Base-by-base conservation (phyloP, 331 rosid species). In the Arachis monticola region DNA sequence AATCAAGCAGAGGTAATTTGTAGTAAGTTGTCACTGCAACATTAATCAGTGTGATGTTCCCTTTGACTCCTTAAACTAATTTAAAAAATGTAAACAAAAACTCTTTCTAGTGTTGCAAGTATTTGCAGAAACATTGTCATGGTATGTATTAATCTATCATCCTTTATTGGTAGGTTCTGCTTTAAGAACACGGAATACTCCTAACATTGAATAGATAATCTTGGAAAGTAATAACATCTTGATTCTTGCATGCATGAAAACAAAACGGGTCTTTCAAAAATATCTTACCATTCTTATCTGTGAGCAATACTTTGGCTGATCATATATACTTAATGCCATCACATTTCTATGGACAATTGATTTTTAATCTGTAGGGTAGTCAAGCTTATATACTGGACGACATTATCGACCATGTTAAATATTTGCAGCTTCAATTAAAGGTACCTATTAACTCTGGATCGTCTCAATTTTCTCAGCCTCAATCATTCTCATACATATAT, bases 361-460 rank as follows among this genome's bases (percentile, higher is more conserved):
- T 51, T 32, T 85, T 74, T 75, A 44, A 22, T 70, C 32, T 72
- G 79, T 66, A 93, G 98, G 97, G 88, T 74, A 69, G 85, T 79
- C 90, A 90, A 74, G 88, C 85, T 9, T 84, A 86, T 65, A 74
- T 77, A 72, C 63, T 91, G 74, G 97, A 91, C 67, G 96, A 85
- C 66, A 78, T 85, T 76, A 93, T 93, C 70, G 98, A 93, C 89
- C 81, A 91, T 76, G 73, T 91, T 80, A 91, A 91, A 83, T 79
- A 83, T 81, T 80, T 93, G 84, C 91, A 91, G 85, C 90, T 88
- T 77, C 97, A 85, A 73, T 83, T 88, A 10, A 93, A 91, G 98
- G 98, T 91, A 69, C 32, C 72, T 73, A 42, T 78, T 42, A 13
- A 45, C 11, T 64, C 41, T 17, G 58, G 66, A 64, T 27, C 8